Base-by-base conservation (phyloP, 1,139 yeast species). In the Blastobotrys arbuscula region DNA sequence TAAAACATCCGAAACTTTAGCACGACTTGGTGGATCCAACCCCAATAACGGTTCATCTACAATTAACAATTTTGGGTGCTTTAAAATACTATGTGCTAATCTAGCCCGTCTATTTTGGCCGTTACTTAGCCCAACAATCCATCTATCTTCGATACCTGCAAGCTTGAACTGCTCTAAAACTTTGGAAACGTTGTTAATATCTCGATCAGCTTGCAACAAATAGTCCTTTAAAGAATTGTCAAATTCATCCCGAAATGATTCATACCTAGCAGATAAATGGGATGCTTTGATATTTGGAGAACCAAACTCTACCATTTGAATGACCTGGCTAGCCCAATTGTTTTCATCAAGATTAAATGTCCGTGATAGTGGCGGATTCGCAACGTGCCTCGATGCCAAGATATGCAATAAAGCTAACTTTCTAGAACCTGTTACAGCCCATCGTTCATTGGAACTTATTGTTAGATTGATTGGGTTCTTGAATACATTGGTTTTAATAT, bases 51-150 rank as follows among this genome's bases (percentile, higher is more conserved):
- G 96, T 59, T 92, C 97, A 64, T 92, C 97, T 16, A 92, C 74
- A 10, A 90, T 64, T 50, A 89, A 69, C 23, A 89, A 58, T 38
- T 72, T 72, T 0, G 97, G 96, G 44, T 77, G 71, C 48, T 73
- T 71, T 47, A 88, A 74, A 47, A 92, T 61, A 0, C 90, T 79
- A 53, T 78, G 76, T 0, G 97, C 97, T 28, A 92, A 71, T 53
- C 96, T 73, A 0, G 97, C 96, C 44, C 98, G 72, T 57, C 98
- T 75, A 65, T 86, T 81, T 66, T 92, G 98, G 0, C 98, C 98
- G 63, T 92, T 92, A 65, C 96, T 85, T 44, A 92, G 71, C 0
- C 94, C 86, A 64, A 87, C 87, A 42, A 87, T 79, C 89, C 95
- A 90, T 53, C 87, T 76, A 50, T 78, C 71, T 48, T 78, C 72